Percentiles rank a stretch among this genome's conserved stretches.
Conservation (phyloP, 345 rosid genomes). For the Boechera divaricarpa region DNA sequence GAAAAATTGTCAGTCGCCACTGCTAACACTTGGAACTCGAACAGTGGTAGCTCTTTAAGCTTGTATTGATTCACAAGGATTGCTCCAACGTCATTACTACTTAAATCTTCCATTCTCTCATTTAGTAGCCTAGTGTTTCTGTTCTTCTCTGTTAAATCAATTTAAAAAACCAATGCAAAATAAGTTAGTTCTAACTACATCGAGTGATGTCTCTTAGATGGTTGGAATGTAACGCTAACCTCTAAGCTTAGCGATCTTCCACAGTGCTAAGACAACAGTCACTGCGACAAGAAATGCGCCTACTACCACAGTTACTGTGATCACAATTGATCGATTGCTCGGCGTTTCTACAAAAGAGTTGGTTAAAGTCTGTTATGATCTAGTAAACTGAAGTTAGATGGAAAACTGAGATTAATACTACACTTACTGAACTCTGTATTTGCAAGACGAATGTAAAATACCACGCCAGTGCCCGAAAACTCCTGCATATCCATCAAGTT, state of each 20-base stretch:
- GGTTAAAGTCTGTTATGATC: not conserved
- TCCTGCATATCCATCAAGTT: conserved; percentile 48
- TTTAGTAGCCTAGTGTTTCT: conserved; percentile 22
- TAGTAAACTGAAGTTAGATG: not conserved
- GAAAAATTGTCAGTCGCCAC: conserved; percentile 48
- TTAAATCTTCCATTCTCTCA: conserved; percentile 41
- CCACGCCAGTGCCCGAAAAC: conserved; percentile 32
- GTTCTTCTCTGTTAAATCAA: conserved; percentile 8
- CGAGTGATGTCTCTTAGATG: not conserved
- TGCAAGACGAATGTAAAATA: conserved; percentile 48
- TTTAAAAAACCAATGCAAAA: conserved; percentile 11
- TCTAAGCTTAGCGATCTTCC: conserved; percentile 10
- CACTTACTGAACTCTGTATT: conserved; percentile 50
- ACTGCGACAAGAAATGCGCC: conserved; percentile 1
- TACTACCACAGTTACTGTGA: not conserved
- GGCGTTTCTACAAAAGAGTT: conserved; percentile 10
- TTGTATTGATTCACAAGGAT: conserved; percentile 41
- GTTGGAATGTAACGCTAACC: conserved; percentile 7
- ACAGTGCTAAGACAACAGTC: conserved; percentile 25
- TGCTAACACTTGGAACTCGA: conserved; percentile 49
- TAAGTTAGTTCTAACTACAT: not conserved
- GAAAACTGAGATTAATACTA: not conserved
- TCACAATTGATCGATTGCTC: conserved; percentile 13
- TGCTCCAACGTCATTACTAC: conserved; percentile 16
- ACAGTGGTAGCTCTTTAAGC: conserved; percentile 42